These are phyloP conservation scores for Fraxinus platypoda DNA, from an alignment of 305 asterid genomes.

Conservation along the genomic window DNA sequence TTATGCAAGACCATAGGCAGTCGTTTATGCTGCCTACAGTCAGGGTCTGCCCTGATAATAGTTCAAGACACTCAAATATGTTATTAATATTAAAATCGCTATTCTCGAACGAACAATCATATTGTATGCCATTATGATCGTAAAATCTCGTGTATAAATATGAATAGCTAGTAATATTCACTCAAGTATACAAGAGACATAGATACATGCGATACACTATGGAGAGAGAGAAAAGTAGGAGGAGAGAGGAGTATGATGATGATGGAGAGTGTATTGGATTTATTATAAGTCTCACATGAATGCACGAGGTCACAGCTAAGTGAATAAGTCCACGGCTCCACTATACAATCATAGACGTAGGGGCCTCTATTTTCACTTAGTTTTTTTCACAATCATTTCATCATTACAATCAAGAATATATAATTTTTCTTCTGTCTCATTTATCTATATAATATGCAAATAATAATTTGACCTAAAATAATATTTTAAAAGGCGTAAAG, in stretches of 20 bases:
- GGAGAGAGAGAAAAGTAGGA: background rate
- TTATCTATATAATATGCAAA: background rate
- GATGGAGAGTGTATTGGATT: slow-evolving; percentile 29
- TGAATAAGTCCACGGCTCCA: slow-evolving; percentile 13
- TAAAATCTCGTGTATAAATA: background rate
- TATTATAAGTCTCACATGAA: slow-evolving; percentile 34
- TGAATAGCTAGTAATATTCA: background rate
- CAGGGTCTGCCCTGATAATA: no score
- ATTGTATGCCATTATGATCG: no score
- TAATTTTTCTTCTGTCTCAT: background rate
- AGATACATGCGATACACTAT: background rate
- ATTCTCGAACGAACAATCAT: background rate
- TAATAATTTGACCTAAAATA: no score
- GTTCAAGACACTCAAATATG: background rate
- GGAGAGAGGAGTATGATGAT: background rate
- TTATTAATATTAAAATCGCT: no score
- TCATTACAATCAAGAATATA: slow-evolving; percentile 3
- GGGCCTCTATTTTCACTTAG: slow-evolving; percentile 1
- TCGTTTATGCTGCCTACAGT: no score
- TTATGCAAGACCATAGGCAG: no score
- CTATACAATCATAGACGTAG: slow-evolving; percentile 30
- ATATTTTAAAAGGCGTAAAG: no score
- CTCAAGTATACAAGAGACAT: background rate
- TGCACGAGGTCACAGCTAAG: slow-evolving; percentile 25
- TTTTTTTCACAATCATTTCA: background rate